phyloP scores from a whole-genome alignment of 805 yeast genomes.

The Lipomyces spencermartinsiae region DNA sequence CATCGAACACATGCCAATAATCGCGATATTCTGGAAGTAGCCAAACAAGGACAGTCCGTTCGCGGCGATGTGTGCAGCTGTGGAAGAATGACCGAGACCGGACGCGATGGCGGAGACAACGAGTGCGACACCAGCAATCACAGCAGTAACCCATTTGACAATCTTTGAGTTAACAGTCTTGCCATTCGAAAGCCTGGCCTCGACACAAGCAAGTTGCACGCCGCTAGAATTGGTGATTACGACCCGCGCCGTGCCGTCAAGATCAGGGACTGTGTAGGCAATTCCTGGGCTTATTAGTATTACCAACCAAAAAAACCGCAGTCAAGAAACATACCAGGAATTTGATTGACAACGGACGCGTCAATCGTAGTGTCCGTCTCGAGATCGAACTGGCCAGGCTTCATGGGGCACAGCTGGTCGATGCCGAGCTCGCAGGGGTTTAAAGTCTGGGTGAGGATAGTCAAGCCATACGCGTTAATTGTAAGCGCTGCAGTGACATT shows the following conservation, averaged over 20 bases:
- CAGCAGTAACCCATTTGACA: slow-evolving; percentile 96
- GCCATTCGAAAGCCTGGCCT: slow-evolving; percentile 83
- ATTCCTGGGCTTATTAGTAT: slow-evolving; percentile 46
- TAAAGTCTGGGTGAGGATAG: slow-evolving; percentile 59
- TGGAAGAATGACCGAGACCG: slow-evolving; percentile 83
- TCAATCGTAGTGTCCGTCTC: slow-evolving; percentile 56
- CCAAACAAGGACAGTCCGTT: slow-evolving; percentile 90
- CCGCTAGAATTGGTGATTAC: slow-evolving; percentile 58
- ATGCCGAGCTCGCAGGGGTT: slow-evolving; percentile 69
- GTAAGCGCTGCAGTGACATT: slow-evolving; percentile 69
- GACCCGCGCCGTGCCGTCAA: slow-evolving; percentile 89
- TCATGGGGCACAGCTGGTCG: slow-evolving; percentile 75
- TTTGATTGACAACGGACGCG: slow-evolving; percentile 51
- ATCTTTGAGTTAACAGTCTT: slow-evolving; percentile 92
- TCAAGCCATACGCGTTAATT: slow-evolving; percentile 81
- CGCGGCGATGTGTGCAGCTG: slow-evolving; percentile 97
- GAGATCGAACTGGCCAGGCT: slow-evolving; percentile 85
- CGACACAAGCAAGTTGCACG: slow-evolving; percentile 80
- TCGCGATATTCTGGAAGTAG: slow-evolving; percentile 91
- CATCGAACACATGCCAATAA: slow-evolving; percentile 95
- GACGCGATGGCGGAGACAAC: slow-evolving; percentile 87
- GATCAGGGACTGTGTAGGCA: slow-evolving; percentile 90
- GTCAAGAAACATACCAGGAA: slow-evolving; percentile 59
- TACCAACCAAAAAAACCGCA: background rate
- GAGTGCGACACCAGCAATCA: slow-evolving; percentile 85